A percentile compares a stretch with the other conserved stretches of the same genome.
These are phyloP conservation scores for Tulasnella sp. DNA, from an alignment of 768 basidiomycete species.

Conservation along the genomic window DNA sequence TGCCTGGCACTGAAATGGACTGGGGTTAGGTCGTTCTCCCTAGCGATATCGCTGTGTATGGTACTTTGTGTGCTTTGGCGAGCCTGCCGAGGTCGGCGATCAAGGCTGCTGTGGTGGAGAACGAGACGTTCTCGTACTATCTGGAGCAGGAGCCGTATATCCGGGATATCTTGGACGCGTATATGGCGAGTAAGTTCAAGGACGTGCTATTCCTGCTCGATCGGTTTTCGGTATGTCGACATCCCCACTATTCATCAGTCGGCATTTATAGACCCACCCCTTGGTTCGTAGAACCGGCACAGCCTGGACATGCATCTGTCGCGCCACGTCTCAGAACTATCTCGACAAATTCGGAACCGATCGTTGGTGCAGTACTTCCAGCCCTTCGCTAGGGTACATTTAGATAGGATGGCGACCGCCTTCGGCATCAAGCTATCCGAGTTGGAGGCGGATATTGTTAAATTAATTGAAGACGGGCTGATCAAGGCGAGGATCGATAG, in stretches of 20 bases:
- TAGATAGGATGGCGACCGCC: conserved; percentile 74
- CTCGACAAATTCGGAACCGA: conserved; percentile 59
- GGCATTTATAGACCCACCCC: background rate
- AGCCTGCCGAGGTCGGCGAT: conserved; percentile 60
- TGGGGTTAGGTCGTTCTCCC: conserved; percentile 57
- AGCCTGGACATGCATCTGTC: conserved; percentile 67
- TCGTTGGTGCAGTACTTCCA: conserved; percentile 83
- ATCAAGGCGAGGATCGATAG: conserved; percentile 82
- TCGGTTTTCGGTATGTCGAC: conserved; percentile 48
- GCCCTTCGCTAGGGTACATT: conserved; percentile 75
- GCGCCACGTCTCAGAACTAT: conserved; percentile 54
- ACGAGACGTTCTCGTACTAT: conserved; percentile 58
- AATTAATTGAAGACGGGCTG: conserved; percentile 62
- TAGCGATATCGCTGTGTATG: conserved; percentile 79
- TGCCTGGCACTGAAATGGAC: background rate
- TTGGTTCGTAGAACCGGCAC: conserved; percentile 51
- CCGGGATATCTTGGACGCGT: conserved; percentile 76
- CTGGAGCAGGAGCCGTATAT: conserved; percentile 82
- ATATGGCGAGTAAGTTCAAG: conserved; percentile 81
- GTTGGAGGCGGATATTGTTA: conserved; percentile 63
- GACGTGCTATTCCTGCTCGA: conserved; percentile 64
- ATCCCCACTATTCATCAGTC: too few species aligned
- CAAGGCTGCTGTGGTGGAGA: conserved; percentile 50
- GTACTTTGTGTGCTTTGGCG: conserved; percentile 73
- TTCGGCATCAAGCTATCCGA: conserved; percentile 73